Percentiles rank a stretch among this genome's conserved stretches.
phyloP scores from a whole-genome alignment of 1,284 basidiomycete species.

The Sanghuangporus weigelae region DNA sequence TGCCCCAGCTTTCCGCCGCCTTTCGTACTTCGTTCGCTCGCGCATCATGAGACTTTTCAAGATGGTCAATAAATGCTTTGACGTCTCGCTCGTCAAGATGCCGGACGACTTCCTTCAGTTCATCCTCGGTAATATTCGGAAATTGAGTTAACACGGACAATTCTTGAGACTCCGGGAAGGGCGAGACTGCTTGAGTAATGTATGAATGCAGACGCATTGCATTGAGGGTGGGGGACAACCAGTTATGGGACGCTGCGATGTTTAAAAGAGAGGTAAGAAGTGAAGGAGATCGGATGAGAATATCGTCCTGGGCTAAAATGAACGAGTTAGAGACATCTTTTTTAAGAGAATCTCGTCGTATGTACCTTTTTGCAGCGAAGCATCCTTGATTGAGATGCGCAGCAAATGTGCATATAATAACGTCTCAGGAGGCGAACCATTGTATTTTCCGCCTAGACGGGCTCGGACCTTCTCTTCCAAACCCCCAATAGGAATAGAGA shows the following conservation, averaged over 20 bases:
- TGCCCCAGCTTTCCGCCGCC: conserved; percentile 72
- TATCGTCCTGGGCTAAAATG: conserved; percentile 53
- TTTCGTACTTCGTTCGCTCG: conserved; percentile 59
- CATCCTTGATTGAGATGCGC: conserved; percentile 58
- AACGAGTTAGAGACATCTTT: background rate
- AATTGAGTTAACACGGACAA: conserved; percentile 60
- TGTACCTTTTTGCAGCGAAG: conserved; percentile 60
- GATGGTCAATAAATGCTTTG: conserved; percentile 40
- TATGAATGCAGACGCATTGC: conserved; percentile 83
- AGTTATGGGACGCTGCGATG: conserved; percentile 84
- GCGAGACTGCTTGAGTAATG: conserved; percentile 81
- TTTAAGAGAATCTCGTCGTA: background rate
- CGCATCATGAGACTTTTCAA: conserved; percentile 51
- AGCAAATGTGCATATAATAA: conserved; percentile 87
- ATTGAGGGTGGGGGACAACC: conserved; percentile 79
- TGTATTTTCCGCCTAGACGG: conserved; percentile 47
- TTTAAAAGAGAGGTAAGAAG: conserved; percentile 80
- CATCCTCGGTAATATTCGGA: conserved; percentile 59
- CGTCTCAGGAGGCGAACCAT: conserved; percentile 54
- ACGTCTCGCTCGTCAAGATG: conserved; percentile 35
- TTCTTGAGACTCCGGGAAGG: conserved; percentile 34
- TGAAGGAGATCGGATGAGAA: conserved; percentile 69
- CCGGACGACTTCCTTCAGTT: conserved; percentile 38
- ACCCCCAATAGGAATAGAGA: conserved; percentile 36
- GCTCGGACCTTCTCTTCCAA: conserved; percentile 52